Evolutionary conservation across 1,284 basidiomycete species (phyloP).

Genomic region (Cerioporus squamosus): DNA sequence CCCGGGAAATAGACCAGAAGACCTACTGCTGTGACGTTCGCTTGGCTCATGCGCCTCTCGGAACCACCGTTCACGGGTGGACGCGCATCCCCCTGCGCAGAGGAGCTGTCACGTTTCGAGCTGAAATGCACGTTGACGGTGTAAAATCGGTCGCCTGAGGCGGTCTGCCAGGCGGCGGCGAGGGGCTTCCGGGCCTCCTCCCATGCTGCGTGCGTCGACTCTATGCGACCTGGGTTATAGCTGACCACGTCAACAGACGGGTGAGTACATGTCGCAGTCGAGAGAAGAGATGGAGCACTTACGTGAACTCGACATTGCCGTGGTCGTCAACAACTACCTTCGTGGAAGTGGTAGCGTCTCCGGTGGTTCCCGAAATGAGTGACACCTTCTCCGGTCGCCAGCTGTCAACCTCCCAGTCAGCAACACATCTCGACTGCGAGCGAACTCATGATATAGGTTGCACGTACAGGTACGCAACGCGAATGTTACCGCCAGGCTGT

Average conservation of each 20-base stretch:
- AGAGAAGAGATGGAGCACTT: not conserved
- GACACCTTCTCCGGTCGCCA: constrained; percentile 35
- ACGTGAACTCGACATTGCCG: constrained; percentile 24
- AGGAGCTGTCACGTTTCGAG: constrained; percentile 62
- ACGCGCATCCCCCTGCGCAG: constrained; percentile 58
- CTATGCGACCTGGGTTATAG: constrained; percentile 67
- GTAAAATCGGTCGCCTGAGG: constrained; percentile 51
- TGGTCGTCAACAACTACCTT: constrained; percentile 22
- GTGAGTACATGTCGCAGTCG: too few relatives aligned
- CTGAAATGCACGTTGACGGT: constrained; percentile 66
- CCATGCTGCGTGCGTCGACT: constrained; percentile 62
- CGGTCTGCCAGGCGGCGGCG: constrained; percentile 59
- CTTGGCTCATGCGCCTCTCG: constrained; percentile 53
- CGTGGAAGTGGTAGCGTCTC: constrained; percentile 30
- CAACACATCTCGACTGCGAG: constrained; percentile 2
- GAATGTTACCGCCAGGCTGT: constrained; percentile 67
- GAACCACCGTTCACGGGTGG: constrained; percentile 61
- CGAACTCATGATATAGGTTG: too few relatives aligned
- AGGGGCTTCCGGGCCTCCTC: constrained; percentile 64
- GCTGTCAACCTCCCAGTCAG: not conserved
- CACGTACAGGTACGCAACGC: constrained; percentile 56
- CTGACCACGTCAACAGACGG: constrained; percentile 33
- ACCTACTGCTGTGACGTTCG: constrained; percentile 51
- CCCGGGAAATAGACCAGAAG: not conserved
- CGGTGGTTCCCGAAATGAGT: constrained; percentile 28